phyloP scores from a whole-genome alignment of 306 rosid genomes.

The Cajanus cajan region DNA sequence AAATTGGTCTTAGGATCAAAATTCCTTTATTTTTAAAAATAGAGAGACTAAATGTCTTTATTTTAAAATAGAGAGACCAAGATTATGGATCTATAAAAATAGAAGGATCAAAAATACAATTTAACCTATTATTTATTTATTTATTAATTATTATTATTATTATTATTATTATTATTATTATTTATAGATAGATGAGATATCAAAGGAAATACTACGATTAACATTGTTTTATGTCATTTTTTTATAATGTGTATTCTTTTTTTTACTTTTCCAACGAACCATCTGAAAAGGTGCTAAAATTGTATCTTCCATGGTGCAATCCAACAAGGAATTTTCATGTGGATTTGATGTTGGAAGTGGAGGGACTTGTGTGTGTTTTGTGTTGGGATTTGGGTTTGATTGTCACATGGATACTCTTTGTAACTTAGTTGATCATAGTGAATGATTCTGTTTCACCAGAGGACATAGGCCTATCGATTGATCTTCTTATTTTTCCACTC shows the following conservation, averaged over 20 bases:
- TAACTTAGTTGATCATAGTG: neutral
- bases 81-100: too few species aligned
- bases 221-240: neutral
- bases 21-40: too few species aligned
- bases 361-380: neutral
- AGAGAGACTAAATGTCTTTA: too few species aligned
- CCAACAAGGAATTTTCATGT: neutral
- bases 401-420: neutral
- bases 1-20: too few species aligned
- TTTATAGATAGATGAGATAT: slow-evolving; percentile 4
- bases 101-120: too few species aligned
- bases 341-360: neutral
- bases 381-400: neutral
- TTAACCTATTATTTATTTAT: too few species aligned
- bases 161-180: too few species aligned
- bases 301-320: neutral
- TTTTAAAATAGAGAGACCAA: too few species aligned
- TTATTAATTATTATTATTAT: too few species aligned
- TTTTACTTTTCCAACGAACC: neutral
- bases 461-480: neutral
- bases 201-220: neutral
- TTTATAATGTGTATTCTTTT: neutral
- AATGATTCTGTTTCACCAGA: neutral
- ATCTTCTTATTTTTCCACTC: neutral
- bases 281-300: neutral